phyloP scores from a whole-genome alignment of 495 filamentous ascomycete genomes.

The Mytilinidion resinicola region DNA sequence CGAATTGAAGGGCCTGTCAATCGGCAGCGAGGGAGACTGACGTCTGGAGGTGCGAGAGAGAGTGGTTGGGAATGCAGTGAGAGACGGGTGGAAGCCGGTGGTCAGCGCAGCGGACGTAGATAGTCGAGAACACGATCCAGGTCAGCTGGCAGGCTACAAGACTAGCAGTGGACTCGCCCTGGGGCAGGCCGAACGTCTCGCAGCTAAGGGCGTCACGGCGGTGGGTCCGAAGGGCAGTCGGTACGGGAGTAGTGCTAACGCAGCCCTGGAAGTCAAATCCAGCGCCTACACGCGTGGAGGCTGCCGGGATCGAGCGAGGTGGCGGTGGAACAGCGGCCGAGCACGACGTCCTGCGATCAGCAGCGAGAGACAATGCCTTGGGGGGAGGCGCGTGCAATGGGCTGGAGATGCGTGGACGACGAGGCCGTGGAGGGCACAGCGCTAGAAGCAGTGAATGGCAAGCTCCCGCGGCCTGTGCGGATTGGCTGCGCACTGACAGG shows the following conservation, averaged over 20 bases:
- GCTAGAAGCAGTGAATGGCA: constrained; percentile 21
- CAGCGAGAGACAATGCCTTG: background rate
- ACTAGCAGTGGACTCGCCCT: background rate
- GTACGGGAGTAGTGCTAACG: too few relatives aligned
- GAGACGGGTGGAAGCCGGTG: background rate
- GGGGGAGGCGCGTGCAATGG: too few relatives aligned
- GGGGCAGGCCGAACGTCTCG: too few relatives aligned
- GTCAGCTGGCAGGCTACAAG: constrained; percentile 1
- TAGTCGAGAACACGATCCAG: background rate
- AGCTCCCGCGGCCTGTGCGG: constrained; percentile 12
- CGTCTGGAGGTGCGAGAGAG: background rate
- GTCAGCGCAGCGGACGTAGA: background rate
- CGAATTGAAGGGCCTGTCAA: too few relatives aligned
- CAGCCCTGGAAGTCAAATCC: too few relatives aligned
- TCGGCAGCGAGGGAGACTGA: too few relatives aligned
- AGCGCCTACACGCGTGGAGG: too few relatives aligned
- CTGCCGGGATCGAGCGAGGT: too few relatives aligned
- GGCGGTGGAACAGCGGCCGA: too few relatives aligned
- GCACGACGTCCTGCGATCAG: background rate
- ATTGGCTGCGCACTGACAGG: constrained; percentile 20
- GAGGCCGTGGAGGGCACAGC: constrained; percentile 16
- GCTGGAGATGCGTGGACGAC: too few relatives aligned
- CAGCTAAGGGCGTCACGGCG: background rate
- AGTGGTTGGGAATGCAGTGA: background rate
- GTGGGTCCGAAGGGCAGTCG: too few relatives aligned